Evolutionary conservation across 371 early-diverging fungal genomes (phyloP).

Genomic region (Mortierella sp.): DNA sequence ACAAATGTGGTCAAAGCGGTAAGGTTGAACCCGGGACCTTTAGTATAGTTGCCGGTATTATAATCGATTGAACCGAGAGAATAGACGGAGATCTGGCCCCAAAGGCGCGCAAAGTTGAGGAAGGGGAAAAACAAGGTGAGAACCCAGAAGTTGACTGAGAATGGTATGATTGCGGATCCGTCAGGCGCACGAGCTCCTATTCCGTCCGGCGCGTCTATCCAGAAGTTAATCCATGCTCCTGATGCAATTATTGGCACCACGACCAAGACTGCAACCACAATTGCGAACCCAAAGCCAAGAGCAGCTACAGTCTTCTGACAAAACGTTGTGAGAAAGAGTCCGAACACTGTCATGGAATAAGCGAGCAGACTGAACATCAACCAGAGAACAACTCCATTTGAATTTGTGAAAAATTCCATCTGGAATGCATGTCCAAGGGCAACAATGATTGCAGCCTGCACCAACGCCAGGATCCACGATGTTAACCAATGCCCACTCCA

Average conservation of each 20-base stretch:
- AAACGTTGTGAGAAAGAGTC: conserved; percentile 72
- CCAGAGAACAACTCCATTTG: conserved; percentile 64
- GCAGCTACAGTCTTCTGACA: conserved; percentile 52
- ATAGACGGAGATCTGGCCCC: conserved; percentile 22
- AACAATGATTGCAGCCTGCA: conserved; percentile 67
- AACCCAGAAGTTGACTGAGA: conserved; percentile 20
- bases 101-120: conserved; percentile 46
- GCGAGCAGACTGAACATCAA: conserved; percentile 74
- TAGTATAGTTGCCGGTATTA: conserved; percentile 44
- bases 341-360: conserved; percentile 74
- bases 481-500: conserved; percentile 72
- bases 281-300: conserved; percentile 60
- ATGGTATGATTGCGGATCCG: conserved; percentile 31
- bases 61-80: conserved; percentile 36
- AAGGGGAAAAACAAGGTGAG: conserved; percentile 33
- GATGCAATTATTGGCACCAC: conserved; percentile 18
- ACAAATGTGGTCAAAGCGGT: conserved; percentile 17
- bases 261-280: conserved; percentile 41
- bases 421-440: conserved; percentile 67
- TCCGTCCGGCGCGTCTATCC: conserved; percentile 48
- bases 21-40: conserved; percentile 46
- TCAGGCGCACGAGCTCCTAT: conserved; percentile 10
- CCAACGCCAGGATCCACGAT: conserved; percentile 62
- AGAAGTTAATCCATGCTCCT: conserved; percentile 20
- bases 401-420: conserved; percentile 68